Conservation (phyloP, 805 yeast species). For the Metschnikowia dekortorum region DNA sequence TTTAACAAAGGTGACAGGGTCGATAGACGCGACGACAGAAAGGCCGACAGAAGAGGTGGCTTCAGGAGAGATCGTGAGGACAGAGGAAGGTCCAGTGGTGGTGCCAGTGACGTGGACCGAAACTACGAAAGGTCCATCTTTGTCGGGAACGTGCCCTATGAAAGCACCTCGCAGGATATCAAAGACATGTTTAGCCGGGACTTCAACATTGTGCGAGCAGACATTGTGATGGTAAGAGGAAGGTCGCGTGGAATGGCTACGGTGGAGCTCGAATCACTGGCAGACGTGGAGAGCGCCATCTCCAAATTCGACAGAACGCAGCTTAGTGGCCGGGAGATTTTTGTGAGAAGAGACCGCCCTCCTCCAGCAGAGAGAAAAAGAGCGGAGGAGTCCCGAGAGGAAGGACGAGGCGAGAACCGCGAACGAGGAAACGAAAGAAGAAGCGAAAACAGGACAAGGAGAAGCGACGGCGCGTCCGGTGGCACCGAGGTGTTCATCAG, state of each 20-base stretch:
- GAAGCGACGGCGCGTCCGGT: constrained; percentile 23
- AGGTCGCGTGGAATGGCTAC: constrained; percentile 89
- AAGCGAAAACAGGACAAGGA: constrained; percentile 1
- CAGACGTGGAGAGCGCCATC: constrained; percentile 70
- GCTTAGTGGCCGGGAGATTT: constrained; percentile 71
- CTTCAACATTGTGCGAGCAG: constrained; percentile 65
- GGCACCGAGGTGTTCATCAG: constrained; percentile 68
- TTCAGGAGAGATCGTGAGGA: constrained; percentile 10
- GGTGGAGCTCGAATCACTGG: constrained; percentile 68
- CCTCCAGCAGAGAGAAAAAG: constrained; percentile 51
- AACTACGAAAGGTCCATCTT: constrained; percentile 67
- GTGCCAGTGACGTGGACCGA: constrained; percentile 10
- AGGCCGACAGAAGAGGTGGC: constrained; percentile 20
- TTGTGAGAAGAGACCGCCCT: constrained; percentile 87
- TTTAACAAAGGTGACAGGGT: constrained; percentile 1
- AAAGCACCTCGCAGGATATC: constrained; percentile 54
- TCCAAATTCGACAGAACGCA: constrained; percentile 59
- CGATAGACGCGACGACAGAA: constrained; percentile 10
- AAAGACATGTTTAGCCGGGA: constrained; percentile 51
- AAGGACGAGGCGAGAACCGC: constrained; percentile 14
- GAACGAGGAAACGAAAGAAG: constrained; percentile 8
- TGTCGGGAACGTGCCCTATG: constrained; percentile 70
- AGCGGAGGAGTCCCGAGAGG: constrained; percentile 19
- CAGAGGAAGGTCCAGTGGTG: constrained; percentile 19
- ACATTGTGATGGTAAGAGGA: constrained; percentile 72